A percentile compares a stretch with the other conserved stretches of the same genome.
Evolutionary conservation across 768 basidiomycete genomes (phyloP).

Genomic region (Rhizopogon vulgaris): DNA sequence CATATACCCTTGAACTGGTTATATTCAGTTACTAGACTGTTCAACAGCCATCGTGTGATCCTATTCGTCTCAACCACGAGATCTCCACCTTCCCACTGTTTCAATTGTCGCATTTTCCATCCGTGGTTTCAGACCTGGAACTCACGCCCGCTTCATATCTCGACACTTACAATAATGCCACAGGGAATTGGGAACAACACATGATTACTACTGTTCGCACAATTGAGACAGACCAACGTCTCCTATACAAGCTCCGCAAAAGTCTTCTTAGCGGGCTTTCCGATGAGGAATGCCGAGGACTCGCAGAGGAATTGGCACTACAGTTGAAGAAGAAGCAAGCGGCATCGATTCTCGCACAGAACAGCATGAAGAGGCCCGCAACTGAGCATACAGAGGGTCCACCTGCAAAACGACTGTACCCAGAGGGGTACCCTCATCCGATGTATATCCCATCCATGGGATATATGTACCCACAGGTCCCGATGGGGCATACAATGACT

Average conservation of each 20-base stretch:
- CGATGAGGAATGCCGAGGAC: conserved; percentile 52
- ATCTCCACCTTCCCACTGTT: conserved; percentile 63
- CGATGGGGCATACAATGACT: conserved; percentile 17
- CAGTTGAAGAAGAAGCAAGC: conserved; percentile 29
- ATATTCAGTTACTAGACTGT: conserved; percentile 4
- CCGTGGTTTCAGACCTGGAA: conserved; percentile 50
- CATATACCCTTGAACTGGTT: not conserved
- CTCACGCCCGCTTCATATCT: conserved; percentile 48
- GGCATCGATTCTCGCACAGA: conserved; percentile 8
- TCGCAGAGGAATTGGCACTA: conserved; percentile 48
- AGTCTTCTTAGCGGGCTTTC: conserved; percentile 50
- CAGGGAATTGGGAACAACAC: conserved; percentile 66
- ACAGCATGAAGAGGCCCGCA: conserved; percentile 21
- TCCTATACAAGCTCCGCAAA: conserved; percentile 57
- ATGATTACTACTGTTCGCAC: conserved; percentile 51
- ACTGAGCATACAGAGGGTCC: conserved; percentile 17
- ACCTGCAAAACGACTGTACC: conserved; percentile 22
- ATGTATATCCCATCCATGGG: conserved; percentile 24
- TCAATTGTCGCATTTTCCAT: conserved; percentile 46
- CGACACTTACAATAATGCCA: conserved; percentile 49
- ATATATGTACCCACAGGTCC: conserved; percentile 22
- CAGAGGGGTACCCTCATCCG: conserved; percentile 21
- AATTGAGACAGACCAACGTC: conserved; percentile 52
- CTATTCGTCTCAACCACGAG: conserved; percentile 50
- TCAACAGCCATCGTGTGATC: conserved; percentile 43